Base-by-base conservation (phyloP, 2,329 filamentous ascomycete genomes). In the Shiraia bambusicola region DNA sequence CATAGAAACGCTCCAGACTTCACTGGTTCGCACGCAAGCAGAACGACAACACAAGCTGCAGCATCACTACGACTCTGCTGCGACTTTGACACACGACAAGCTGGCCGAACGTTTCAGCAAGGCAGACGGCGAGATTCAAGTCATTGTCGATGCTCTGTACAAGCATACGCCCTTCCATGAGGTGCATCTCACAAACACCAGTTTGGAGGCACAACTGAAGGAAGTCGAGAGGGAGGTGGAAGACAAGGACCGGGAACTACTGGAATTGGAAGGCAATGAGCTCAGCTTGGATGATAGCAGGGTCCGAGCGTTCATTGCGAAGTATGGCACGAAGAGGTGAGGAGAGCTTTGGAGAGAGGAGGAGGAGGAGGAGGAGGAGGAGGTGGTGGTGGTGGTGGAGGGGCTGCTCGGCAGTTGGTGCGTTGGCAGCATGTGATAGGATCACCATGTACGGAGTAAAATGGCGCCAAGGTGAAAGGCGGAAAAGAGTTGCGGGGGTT, bases 141-240 rank as follows among this genome's bases (percentile, higher is more conserved):
- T 58, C 19, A 54, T 75, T 28, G 37, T 69, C 14, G 50, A 56
- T 13, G 66, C 65, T 4, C 47, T 74, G 22, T 71, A 69, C 46
- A 58, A 59, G n/a, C 63, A 72, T 29, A 65, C 61, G 4, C 52
- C 58, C 12, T 69, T 63, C 43, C 48, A 56, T 30, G 42, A 52
- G 16, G 54, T 67, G 24, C 47, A 50, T 30, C 40, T 68, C 40
- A 53, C 49, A 1, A 47, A 61, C 31, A 28, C 50, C 10, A 51
- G 49, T 25, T 29, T 66, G 28, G 62, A 70, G 22, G 52, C 48
- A 4, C 53, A 59, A 16, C 14, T 74, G 40, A 64, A 65, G 17
- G 46, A 45, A 11, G 54, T 73, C 45, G 71, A 73, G 43, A 42
- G 42, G 24, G 55, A 65, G 16, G 63, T 73, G 26, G 66, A 70